Evolutionary conservation across 176 grass and related monocot genomes (phyloP), one percentile per base, ranked within the genome.

Genomic region (Calamus simplicifolius): DNA sequence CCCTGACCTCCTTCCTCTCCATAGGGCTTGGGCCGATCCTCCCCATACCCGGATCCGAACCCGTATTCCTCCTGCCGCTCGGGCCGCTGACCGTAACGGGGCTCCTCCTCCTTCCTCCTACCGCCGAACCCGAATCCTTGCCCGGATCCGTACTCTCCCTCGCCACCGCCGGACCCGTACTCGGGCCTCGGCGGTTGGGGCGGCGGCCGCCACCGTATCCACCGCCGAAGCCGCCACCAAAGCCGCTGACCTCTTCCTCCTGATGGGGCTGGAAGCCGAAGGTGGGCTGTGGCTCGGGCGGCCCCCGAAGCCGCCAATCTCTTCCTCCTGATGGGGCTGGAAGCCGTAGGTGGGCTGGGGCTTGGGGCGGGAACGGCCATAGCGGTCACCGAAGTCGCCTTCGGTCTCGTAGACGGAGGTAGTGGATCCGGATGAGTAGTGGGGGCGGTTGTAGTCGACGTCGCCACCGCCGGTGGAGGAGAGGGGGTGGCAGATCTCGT

Each of bases 401-500:
- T 75, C 73, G 3, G 52, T 67, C 1, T 54, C 77, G 55, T 80
- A 80, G 14, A 27, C 69, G 57, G 78, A 79, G 13, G 77, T 43
- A 4, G 48, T 51, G 1, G 75, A 87, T 0, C 58, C 75, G 15
- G 58, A 80, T 15, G 73, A 50, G 16, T 62, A 51, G 23, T 87
- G 81, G 14, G 82, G 81, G 15, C 69, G 66, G 15, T 52, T 71
- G 69, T 61, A 77, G 6, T 81, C 88, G 10, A 79, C 59, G 19
- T 57, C 31, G 3, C 63, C 52, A 43, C 59, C 26, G 16, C 82
- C 52, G 64, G 78, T 49, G 38, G 87, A 75, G 67, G 84, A 80
- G 69, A 85, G 67, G 21, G 87, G 68, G 48, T 97, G 64, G 81
- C 93, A 97, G 16, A 58, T 97, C 19, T 97, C 87, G 19, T 97